Evolutionary conservation across 225 moss, liverwort and hornwort genomes (phyloP), one percentile per base, ranked within the genome.

Genomic region (Thuidium tamariscinum): DNA sequence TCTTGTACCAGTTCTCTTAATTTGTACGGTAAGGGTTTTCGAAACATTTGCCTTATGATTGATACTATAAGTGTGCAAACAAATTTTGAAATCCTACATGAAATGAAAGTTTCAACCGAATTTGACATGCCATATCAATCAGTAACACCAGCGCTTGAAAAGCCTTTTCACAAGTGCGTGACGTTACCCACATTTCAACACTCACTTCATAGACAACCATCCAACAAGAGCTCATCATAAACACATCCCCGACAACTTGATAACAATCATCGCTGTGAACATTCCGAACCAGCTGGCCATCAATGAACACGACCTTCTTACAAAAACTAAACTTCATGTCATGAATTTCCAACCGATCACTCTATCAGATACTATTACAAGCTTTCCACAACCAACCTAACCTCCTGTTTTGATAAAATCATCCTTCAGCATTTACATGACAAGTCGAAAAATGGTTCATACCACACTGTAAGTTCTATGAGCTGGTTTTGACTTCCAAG

Each of bases 311-410:
- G 20, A 75, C 60, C 54, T 86, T 32, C 68, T 74, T 80, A 81
- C 73, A 82, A 20, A n/a, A 84, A 59, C 66, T 49, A 7, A 55
- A 51, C 32, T 83, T 74, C 66, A 79, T 7, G 66, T 41, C 88
- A 79, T 22, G 46, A 48, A 87, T 57, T 51, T 81, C 82, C 82
- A 77, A 82, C 77, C 59, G 65, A 89, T 75, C 57, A 82, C 60
- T 79, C 82, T 67, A 89, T 39, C 87, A 54, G 71, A 89, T 89
- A 89, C 79, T 80, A 41, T 82, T 91, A 91, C 89, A 91, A 81
- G 34, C 57, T 77, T 88, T 80, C 85, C 76, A 75, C 77, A 60
- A 82, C 77, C 77, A 60, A 82, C 77, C 82, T 86, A 82, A 34
- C 74, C 77, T 77, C 69, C 55, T 85, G 57, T 44, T 67, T 36